Evolutionary conservation across 148 eudicot species (phyloP), one percentile per base, ranked within the genome.

Genomic region (Heliamphora exappendiculata): DNA sequence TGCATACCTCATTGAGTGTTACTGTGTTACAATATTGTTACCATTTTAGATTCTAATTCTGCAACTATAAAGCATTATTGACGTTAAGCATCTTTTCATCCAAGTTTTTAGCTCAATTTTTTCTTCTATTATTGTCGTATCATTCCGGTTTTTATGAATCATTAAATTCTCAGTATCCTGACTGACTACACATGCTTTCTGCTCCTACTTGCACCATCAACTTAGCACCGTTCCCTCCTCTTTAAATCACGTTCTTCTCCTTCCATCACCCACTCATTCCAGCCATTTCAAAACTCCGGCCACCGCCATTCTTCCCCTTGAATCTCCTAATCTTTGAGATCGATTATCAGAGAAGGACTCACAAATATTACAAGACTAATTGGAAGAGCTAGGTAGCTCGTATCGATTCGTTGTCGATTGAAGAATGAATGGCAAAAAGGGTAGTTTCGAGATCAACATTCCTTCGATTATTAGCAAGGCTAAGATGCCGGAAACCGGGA

Each of bases 21-120:
- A 41, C n/a, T n/a, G n/a, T n/a, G n/a, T n/a, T n/a, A n/a, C n/a
- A n/a, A n/a, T n/a, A n/a, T n/a, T n/a, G n/a, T n/a, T 31, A 66
- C 24, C 24, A 54, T 45, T n/a, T 60, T 70, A 79, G 81, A 87
- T 87, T 85, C 90, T 83, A 79, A 87, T 82, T 85, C 86, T 74
- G 80, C 26, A 75, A 80, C 66, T 73, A 78, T 77, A 72, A 62
- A 79, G 66, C 78, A 86, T 86, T 84, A 82, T 83, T 86, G 84
- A 84, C 68, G 41, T 79, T 80, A 78, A 78, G 87, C 84, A 86
- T 86, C 81, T 83, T 69, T 41, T 51, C 73, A 69, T 80, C 80
- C 84, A 75, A 78, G 78, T 78, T 71, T 70, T 76, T 62, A 54
- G 76, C 81, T 78, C 58, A 66, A 81, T 79, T 37, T 78, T 72